Evolutionary conservation across 208 protist species (phyloP).

Genomic region (Tritrichomonas foetus): DNA sequence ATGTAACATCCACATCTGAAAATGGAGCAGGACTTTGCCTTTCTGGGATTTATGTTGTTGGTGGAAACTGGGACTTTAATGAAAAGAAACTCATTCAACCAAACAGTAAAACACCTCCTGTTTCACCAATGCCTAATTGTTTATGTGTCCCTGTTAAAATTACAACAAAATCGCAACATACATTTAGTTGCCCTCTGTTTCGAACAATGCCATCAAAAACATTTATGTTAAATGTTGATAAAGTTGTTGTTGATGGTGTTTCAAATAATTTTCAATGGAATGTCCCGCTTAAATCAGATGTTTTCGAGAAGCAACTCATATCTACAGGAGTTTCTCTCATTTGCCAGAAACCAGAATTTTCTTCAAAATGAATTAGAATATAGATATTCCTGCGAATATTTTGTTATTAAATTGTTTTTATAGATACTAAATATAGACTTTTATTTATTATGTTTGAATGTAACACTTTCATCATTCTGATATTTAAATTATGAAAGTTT

Average conservation of each 20-base stretch:
- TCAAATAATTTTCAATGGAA: not conserved
- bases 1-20: not conserved
- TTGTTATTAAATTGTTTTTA: too few species aligned
- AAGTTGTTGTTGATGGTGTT: not conserved
- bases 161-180: not conserved
- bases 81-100: not conserved
- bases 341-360: not conserved
- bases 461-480: too few species aligned
- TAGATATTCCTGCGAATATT: too few species aligned
- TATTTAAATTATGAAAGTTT: too few species aligned
- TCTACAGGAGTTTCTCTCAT: not conserved
- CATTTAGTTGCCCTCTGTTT: not conserved
- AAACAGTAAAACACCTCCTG: not conserved
- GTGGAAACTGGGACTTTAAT: not conserved
- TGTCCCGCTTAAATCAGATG: not conserved
- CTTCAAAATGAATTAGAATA: too few species aligned
- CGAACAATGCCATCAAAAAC: not conserved
- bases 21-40: not conserved
- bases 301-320: not conserved
- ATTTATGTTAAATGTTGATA: too few species aligned
- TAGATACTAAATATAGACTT: too few species aligned
- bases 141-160: not conserved
- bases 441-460: too few species aligned
- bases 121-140: not conserved
- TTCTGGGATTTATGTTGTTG: not conserved